Evolutionary conservation across 2,329 filamentous ascomycete genomes (phyloP), one percentile per base, ranked within the genome.

Genomic region (Phialophora chinensis): DNA sequence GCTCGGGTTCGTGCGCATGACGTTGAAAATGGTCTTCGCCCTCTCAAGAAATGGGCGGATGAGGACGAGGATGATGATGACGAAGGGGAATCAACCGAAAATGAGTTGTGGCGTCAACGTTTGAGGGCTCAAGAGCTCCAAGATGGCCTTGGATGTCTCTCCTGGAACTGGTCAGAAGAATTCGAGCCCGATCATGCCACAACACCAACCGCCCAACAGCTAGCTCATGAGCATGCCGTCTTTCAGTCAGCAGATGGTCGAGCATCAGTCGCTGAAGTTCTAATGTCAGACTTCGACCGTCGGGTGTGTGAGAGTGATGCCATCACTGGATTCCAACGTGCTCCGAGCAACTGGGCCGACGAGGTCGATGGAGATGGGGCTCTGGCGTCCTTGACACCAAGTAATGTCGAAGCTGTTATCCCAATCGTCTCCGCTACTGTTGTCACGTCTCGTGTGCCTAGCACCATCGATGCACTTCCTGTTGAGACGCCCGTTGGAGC

Each of bases 311-410:
- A 31, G 8, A 25, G 17, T 17, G 42, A 49, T 25, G 44, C 25
- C 4, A 27, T 44, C 6, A 50, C n/a, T 49, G 44, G 47, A 35
- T 44, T 47, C 7, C 27, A 44, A 31, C 57, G 25, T 50, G 42
- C 31, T 14, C 20, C 31, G 17, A 49, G 44, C n/a, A 33, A 54
- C n/a, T 65, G 62, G 62, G 55, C 55, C 11, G 62, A 65, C 8
- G 62, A 65, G 10, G 49, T 54, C 4, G 62, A 65, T 0, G 50
- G 29, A 5, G 62, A 60, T 14, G 56, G 29, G 8, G 17, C 5
- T 44, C 17, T 20, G 38, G 38, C 38, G 38, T 44, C 38, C 6
- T 44, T n/a, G 38, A n/a, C 38, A 44, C 6, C 38, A 44, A n/a
- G 38, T 20, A 8, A n/a, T 1, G 38, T 20, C 38, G 38, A 44